A percentile compares a stretch with the other conserved stretches of the same genome.
Conservation (phyloP, 352 stramenopile genomes). For the Pythium biforme region DNA sequence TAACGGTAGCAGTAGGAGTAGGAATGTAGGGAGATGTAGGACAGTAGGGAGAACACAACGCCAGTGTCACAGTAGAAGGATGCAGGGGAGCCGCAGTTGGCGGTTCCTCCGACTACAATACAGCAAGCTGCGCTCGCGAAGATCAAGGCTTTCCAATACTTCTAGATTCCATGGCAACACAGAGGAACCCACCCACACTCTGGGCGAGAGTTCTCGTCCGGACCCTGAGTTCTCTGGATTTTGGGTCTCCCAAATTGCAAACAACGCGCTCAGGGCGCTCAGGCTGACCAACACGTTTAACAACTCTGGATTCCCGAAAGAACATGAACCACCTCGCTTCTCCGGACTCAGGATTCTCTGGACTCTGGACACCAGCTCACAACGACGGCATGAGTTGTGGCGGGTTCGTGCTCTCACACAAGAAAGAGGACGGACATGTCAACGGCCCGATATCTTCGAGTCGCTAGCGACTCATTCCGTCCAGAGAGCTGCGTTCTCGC, state of each 20-base stretch:
- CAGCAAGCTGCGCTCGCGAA: slow-evolving; percentile 1
- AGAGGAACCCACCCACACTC: background rate
- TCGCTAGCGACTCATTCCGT: slow-evolving; percentile 11
- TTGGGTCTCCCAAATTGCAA: no score
- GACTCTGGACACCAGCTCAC: background rate
- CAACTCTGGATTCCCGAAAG: background rate
- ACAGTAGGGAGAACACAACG: slow-evolving; percentile 4
- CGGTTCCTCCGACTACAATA: slow-evolving; percentile 16
- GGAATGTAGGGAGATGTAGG: slow-evolving; percentile 1
- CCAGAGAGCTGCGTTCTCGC: background rate
- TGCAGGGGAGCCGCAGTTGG: slow-evolving; percentile 8
- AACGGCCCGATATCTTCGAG: background rate
- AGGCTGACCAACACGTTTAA: no score
- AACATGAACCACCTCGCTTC: background rate
- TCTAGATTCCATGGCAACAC: background rate
- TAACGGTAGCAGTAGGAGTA: slow-evolving; percentile 17
- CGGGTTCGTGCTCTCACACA: background rate
- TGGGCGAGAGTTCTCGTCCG: background rate
- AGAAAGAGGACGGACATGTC: background rate
- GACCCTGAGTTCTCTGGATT: background rate
- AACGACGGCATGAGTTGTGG: background rate
- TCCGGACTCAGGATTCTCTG: background rate
- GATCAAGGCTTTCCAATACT: background rate
- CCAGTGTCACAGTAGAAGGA: slow-evolving; percentile 19
- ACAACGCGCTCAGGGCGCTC: no score